Evolutionary conservation across 139 green algal genomes (phyloP), one percentile per base, ranked within the genome.

Genomic region (Coelastrella sp.): DNA sequence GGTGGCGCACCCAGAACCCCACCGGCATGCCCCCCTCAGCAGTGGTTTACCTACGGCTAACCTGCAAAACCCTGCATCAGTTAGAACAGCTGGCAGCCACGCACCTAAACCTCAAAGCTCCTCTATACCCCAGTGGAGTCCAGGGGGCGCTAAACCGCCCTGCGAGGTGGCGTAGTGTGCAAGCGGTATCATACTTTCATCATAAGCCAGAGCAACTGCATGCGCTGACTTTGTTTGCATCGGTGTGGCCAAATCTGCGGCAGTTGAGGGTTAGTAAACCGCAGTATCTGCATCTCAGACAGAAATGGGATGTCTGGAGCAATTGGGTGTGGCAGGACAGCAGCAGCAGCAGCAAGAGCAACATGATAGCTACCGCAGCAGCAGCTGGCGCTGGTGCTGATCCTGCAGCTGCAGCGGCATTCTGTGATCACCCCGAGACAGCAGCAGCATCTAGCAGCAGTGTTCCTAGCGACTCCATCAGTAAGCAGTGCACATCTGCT

Each of bases 51-150:
- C 57, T 85, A 54, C 79, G 79, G 17, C 79, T 85, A 5, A 85
- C 79, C 22, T 85, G 79, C 79, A 85, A 64, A 47, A 68, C 79
- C 60, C 57, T 85, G 23, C 61, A 61, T 11, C 32, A 73, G 79
- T 57, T 85, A 54, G 79, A 85, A 16, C 79, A 85, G 79, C 79
- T 85, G 3, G 79, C 79, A 23, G 79, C 79, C 19, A 85, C 79
- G 17, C 79, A 85, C 79, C 79, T 85, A 19, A 85, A n/a, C 17
- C 79, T 85, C 7, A 61, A 64, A 57, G 79, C 79, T 13, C 79
- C 79, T 4, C 79, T 85, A 17, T 61, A 61, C 60, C 57, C 79
- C 22, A 64, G 57, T 73, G 58, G 79, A 14, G 79, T 85, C 5
- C 7, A n/a, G 54, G 79, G 79, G 22, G 79, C 79, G 54, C 57